phyloP scores from a whole-genome alignment of 805 yeast genomes.

The Cyberlindnera maritima region DNA sequence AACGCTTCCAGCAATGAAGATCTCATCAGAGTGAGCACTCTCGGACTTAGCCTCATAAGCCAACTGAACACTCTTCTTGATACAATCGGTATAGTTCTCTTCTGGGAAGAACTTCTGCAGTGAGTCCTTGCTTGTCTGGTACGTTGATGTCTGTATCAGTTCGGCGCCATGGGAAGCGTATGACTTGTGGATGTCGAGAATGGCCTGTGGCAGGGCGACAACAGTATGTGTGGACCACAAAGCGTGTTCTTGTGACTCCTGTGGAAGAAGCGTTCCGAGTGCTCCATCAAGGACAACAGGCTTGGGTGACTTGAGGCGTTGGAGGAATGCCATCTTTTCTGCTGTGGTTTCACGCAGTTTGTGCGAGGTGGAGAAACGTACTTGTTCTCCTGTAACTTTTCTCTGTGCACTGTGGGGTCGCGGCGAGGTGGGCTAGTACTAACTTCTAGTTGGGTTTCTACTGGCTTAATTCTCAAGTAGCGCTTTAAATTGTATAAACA shows the following conservation, averaged over 20 bases:
- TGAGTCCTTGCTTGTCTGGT: conserved; percentile 41
- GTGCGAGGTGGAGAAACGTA: too few relatives aligned
- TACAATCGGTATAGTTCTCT: conserved; percentile 3
- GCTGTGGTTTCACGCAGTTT: too few relatives aligned
- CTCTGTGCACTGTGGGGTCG: too few relatives aligned
- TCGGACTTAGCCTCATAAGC: conserved; percentile 12
- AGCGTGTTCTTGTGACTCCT: conserved; percentile 24
- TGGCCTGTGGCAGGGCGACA: conserved; percentile 38
- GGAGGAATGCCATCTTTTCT: neutral
- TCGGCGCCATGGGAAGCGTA: conserved; percentile 56
- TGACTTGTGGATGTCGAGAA: conserved; percentile 46
- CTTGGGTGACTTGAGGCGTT: conserved; percentile 3
- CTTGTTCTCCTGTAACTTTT: too few relatives aligned
- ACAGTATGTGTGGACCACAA: conserved; percentile 64
- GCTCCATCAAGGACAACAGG: conserved; percentile 26
- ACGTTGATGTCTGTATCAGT: conserved; percentile 51
- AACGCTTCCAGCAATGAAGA: conserved; percentile 54
- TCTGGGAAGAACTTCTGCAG: conserved; percentile 34
- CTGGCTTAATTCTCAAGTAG: too few relatives aligned
- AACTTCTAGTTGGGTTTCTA: too few relatives aligned
- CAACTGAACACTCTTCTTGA: conserved; percentile 17
- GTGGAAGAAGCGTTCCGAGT: conserved; percentile 22
- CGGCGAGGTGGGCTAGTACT: too few relatives aligned
- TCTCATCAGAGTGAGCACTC: neutral
- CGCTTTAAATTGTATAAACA: neutral